Conservation (phyloP, 495 filamentous ascomycete genomes). For the Glarea lozoyensis region DNA sequence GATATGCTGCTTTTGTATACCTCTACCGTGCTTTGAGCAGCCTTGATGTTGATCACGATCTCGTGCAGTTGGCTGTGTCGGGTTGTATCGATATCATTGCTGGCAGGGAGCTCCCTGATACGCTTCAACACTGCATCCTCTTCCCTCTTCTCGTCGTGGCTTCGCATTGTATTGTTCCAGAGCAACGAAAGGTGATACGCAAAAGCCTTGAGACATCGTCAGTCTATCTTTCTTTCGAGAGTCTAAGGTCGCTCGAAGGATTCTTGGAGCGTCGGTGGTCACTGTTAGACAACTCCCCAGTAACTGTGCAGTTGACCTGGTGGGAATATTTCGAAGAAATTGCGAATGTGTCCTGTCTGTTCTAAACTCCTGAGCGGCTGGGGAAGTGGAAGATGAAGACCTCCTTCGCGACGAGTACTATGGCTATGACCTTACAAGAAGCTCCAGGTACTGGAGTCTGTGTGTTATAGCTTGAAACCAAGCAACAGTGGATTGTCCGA, state of each 20-base stretch:
- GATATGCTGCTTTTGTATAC: slow-evolving; percentile 18
- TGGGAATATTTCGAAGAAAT: slow-evolving; percentile 19
- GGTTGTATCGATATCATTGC: slow-evolving; percentile 13
- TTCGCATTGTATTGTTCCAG: slow-evolving; percentile 10
- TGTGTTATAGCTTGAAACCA: too few species aligned
- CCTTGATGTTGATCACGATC: slow-evolving; percentile 14
- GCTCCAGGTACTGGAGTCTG: too few species aligned
- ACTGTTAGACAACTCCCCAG: slow-evolving; percentile 8
- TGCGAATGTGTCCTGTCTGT: slow-evolving; percentile 17
- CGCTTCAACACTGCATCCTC: slow-evolving; percentile 20
- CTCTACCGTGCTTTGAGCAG: slow-evolving; percentile 18
- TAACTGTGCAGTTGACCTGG: slow-evolving; percentile 7
- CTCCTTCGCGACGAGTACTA: too few species aligned
- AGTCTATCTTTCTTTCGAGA: slow-evolving; percentile 17
- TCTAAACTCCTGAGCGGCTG: slow-evolving; percentile 6
- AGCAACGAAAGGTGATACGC: slow-evolving; percentile 12
- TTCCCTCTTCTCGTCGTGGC: slow-evolving; percentile 18
- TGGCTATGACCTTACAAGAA: too few species aligned
- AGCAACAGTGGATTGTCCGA: too few species aligned
- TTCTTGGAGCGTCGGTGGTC: slow-evolving; percentile 18
- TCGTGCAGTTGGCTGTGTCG: slow-evolving; percentile 16
- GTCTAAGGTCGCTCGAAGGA: slow-evolving; percentile 10
- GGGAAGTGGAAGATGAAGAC: background rate
- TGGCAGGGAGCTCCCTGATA: slow-evolving; percentile 14
- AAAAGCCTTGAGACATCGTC: slow-evolving; percentile 13